These are phyloP conservation scores for Fusarium pseudonygamai DNA, from an alignment of 2,329 filamentous ascomycete genomes.

Conservation along the genomic window DNA sequence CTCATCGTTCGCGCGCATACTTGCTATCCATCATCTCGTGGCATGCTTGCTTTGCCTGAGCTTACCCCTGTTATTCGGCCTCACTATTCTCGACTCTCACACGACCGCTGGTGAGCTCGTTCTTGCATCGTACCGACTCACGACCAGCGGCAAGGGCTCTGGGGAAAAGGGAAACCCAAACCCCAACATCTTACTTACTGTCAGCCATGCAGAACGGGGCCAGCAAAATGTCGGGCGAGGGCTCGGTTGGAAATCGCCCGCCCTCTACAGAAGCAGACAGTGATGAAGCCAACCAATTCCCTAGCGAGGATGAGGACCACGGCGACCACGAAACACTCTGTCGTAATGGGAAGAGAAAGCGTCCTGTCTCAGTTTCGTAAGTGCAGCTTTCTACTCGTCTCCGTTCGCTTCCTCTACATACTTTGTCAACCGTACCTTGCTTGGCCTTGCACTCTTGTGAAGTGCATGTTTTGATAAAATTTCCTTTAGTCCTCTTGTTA, in stretches of 20 bases:
- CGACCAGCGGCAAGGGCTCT: constrained; percentile 25
- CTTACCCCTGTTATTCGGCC: constrained; percentile 12
- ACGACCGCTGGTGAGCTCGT: constrained; percentile 25
- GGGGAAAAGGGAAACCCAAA: constrained; percentile 4
- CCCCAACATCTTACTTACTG: constrained; percentile 16
- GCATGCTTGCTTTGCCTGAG: constrained; percentile 18
- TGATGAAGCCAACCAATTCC: constrained; percentile 51
- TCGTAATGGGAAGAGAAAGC: constrained; percentile 63
- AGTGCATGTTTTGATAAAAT: constrained; percentile 9
- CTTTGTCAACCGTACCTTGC: neutral
- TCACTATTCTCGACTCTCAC: constrained; percentile 12
- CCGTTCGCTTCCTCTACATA: constrained; percentile 22
- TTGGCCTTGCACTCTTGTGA: neutral
- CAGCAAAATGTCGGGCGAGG: constrained; percentile 38
- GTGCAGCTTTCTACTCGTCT: constrained; percentile 22
- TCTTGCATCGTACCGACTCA: constrained; percentile 31
- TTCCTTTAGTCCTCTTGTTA: constrained; percentile 1
- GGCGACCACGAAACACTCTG: constrained; percentile 50
- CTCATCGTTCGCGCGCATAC: constrained; percentile 27
- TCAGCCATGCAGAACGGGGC: constrained; percentile 42
- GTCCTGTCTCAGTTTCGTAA: constrained; percentile 69
- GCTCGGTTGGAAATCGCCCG: constrained; percentile 47
- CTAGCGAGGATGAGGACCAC: constrained; percentile 57
- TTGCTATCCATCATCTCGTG: constrained; percentile 3
- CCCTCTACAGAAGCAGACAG: constrained; percentile 55